Base-by-base conservation (phyloP, 1,284 basidiomycete species). In the Heliocybe sulcata region DNA sequence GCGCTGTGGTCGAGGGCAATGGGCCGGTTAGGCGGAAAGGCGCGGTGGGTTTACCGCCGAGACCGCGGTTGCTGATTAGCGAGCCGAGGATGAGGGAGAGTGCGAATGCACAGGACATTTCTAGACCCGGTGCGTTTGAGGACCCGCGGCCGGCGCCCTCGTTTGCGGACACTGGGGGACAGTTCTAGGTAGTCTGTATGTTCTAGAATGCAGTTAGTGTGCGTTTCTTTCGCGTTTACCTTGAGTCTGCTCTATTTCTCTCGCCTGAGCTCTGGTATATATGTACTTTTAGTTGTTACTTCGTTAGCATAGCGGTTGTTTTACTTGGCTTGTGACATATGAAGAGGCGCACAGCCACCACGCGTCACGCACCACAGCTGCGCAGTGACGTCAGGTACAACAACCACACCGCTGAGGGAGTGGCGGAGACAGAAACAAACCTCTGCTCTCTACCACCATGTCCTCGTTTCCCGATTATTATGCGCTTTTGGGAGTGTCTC, bases 391-490 rank as follows among this genome's bases (percentile, higher is more conserved):
- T 3, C 47, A 61, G 11, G 67, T 66, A 11, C 55, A 57, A 23
- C 58, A 61, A 1, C 58, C 63, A 16, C 56, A 53, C 29, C 60
- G 63, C 59, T 68, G 67, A 57, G 66, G 65, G 60, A 61, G 67
- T 55, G 64, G 62, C 52, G 50, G 67, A 66, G 53, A 59, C 65
- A 16, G 20, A 62, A 10, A 20, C 25, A n/a, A 45, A 31, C 35
- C 33, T 35, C 29, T 52, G 45, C 31, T 23, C 47, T 51, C 65
- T 16, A 35, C 57, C 60, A 67, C 61, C 62, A 79, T 80, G 77
- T 79, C 87, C 54, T 70, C 78, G 29, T 87, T 91, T 64, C 86
- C 87, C 14, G 86, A 91, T 66, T 92, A 92, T 65, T 92, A 92
- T 65, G 71, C 73, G 27, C 74, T 91, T 25, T 74, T 92, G 38